Base-by-base conservation (phyloP, 768 basidiomycete genomes). In the Tylopilus intermedius region DNA sequence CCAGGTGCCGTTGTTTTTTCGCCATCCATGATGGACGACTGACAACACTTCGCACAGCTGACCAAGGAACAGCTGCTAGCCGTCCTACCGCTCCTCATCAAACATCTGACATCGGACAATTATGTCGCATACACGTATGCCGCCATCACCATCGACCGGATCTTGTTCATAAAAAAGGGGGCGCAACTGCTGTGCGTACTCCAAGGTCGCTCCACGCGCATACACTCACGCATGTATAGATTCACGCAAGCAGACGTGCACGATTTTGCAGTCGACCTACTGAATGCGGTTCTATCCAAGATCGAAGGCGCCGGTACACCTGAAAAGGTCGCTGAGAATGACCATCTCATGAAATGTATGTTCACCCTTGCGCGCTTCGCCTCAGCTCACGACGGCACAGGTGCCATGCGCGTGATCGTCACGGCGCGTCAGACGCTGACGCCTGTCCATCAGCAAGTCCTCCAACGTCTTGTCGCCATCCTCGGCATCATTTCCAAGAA, bases 61-160 rank as follows among this genome's bases (percentile, higher is more conserved):
- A 94, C 92, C 6, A 98, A 98, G 73, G 82, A 86, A 14, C 95
- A 99, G 78, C 77, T 98, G 9, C 77, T 94, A 8, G 85, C 90
- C 2, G 95, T 98, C 21, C 73, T 98, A 1, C 96, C 95, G 0
- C 76, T 90, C 18, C 81, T 98, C 9, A 81, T 86, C 26, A 83
- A 78, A 11, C 94, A 95, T 66, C 82, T 98, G 32, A 73, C 76
- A 5, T 91, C 90, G 18, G 74, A 79, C 47, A 92, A 93, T 65
- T 94, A 92, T 70, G 95, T 98, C 45, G 86, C 88, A 24, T 95
- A 89, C 62, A 94, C 95, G 0, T 98, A 97, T 69, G 93, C 94
- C 8, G 94, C 96, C 15, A 94, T 97, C 62, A 92, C 94, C n/a
- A 94, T 99, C 64, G 96, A 99, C 64, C 82, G 94, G 7, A 86